Base-by-base conservation (phyloP, 306 rosid genomes). In the Adenanthera pavonina region DNA sequence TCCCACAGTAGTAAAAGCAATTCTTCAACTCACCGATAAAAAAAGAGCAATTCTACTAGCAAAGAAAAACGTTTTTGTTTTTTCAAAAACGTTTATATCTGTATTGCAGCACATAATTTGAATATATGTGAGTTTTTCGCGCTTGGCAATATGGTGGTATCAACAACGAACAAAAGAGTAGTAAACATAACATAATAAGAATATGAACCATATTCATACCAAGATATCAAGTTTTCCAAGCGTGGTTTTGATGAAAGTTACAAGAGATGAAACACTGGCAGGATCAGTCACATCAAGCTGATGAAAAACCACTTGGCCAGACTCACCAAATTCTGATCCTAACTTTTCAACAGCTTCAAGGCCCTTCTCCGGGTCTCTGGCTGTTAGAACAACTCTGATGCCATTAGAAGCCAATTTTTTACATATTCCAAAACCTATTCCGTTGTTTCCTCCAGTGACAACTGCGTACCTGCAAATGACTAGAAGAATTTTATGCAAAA, bases 331-430 rank as follows among this genome's bases (percentile, higher is more conserved):
- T 41, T 60, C 60, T 35, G 14, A 57, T 15, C 49, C 74, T 25
- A 87, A 8, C 59, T 74, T 71, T 5, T 87, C 82, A 69, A 84
- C 57, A 38, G 88, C 88, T 74, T 87, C 82, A 38, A 79, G 62
- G 44, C 89, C 89, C 19, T 64, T 80, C 67, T 62, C 77, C 57
- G 71, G 80, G 56, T 69, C 69, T 48, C 86, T 82, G 6, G 89
- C 84, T 3, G 86, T 76, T 14, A 86, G 41, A 4, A 83, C 66
- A 11, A 83, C 86, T 0, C 8, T 54, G 17, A 82, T 65, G 5
- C 86, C 64, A n/a, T 57, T 57, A 1, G 64, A 57, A 20, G 35
- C 35, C 64, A 57, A 57, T 43, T 20, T 13, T 13, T 57, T 57
- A 4, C 64, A 20, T 19, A 54, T 1, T 14, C 1, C 33, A 19